Evolutionary conservation across 2,329 filamentous ascomycete genomes (phyloP), one percentile per base, ranked within the genome.

Genomic region (Ophiosphaerella korrae): DNA sequence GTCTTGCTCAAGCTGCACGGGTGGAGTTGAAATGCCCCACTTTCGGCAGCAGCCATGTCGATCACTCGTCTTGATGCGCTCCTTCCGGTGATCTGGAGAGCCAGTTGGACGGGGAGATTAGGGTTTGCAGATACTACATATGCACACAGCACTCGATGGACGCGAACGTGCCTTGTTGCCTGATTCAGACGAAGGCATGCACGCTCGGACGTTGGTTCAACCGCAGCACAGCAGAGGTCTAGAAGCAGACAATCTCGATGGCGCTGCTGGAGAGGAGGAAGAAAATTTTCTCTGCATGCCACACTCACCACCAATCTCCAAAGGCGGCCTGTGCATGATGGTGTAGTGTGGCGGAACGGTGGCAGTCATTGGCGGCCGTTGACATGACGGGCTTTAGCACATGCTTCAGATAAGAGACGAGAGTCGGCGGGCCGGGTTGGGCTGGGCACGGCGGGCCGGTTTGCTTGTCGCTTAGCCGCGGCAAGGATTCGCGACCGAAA

Each of bases 121-220:
- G n/a, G 16, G 38, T 29, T 32, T 36, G 42, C 34, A 37, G 34
- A 29, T 41, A 41, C 7, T 24, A 31, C 24, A 41, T 13, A 24
- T 29, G 31, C 23, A 32, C 23, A 45, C 36, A 45, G 33, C 34
- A 40, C 14, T 4, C 18, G 18, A 21, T 21, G 18, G 18, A 21
- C 5, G 34, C 13, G 24, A 26, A 16, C 43, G 43, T 45, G 43
- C 43, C 39, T 24, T 38, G 7, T 38, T 45, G 33, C 43, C 26
- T 24, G 34, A 39, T 45, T 39, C 34, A 16, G 43, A 46, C 16
- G 35, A 46, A 23, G 33, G 39, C 26, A 13, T 40, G 43, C 43
- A 40, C 18, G 35, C 21, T 31, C 31, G 29, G 6, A 34, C 18
- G 13, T 23, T 8, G 13, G 23, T 3, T 23, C 12, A 14, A n/a